Evolutionary conservation across 257 asterid genomes (phyloP).

Genomic region (Solanum phureja): DNA sequence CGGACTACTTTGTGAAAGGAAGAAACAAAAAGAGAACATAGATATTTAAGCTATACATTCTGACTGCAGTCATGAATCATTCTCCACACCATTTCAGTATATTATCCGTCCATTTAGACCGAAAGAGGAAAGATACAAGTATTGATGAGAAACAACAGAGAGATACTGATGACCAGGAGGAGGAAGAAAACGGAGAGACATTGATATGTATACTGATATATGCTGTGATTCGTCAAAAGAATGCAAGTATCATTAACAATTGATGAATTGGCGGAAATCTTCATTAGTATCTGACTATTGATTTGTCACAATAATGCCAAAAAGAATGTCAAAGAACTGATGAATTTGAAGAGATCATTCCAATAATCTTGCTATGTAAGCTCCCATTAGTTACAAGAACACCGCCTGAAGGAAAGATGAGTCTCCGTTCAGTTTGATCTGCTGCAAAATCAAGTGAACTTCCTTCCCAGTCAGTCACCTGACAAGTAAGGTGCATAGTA

Average conservation of each 20-base stretch:
- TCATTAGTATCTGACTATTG: background rate
- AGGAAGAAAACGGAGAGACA: background rate
- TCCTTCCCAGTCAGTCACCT: constrained; percentile 95
- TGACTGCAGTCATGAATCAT: background rate
- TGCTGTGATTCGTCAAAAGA: background rate
- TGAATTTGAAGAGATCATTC: constrained; percentile 41
- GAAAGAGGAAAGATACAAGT: background rate
- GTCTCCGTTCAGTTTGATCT: constrained; percentile 55
- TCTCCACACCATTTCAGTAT: background rate
- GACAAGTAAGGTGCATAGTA: background rate
- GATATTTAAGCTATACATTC: background rate
- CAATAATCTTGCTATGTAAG: constrained; percentile 46
- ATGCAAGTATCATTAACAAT: background rate
- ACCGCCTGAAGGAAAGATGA: constrained; percentile 67
- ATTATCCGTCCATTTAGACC: background rate
- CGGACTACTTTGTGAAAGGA: background rate
- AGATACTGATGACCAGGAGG: background rate
- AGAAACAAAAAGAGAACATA: background rate
- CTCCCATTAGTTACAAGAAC: constrained; percentile 56
- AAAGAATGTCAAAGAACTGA: background rate
- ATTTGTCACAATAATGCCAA: background rate
- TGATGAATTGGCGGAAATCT: background rate
- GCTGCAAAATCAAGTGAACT: constrained; percentile 50
- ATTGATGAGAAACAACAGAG: background rate
- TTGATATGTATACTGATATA: background rate